Base-by-base conservation (phyloP, 805 yeast species). In the Teunomyces barrocoloradensis region DNA sequence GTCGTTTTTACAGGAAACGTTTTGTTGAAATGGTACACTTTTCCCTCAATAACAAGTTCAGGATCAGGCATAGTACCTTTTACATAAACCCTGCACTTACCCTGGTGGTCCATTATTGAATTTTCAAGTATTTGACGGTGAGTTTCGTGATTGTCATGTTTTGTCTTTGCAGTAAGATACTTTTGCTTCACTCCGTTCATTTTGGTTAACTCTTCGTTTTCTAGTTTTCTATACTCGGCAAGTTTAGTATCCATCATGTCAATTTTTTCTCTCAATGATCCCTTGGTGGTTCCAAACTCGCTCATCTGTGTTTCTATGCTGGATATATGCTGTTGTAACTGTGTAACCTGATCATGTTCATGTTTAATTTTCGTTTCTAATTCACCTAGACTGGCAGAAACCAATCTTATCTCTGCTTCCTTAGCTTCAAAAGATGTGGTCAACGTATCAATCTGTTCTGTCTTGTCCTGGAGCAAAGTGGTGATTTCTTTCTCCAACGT, bases 121-220 rank as follows among this genome's bases (percentile, higher is more conserved):
- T 79, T 78, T 57, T 80, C 82, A 34, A 81, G 58, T 7, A 69
- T 64, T 52, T 76, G 66, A 47, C 77, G 65, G 27, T 74, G 66
- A 4, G 54, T 56, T 28, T 62, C 64, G 51, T 74, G 76, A 28
- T 62, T 64, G 15, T 63, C 60, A 33, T 66, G 50, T 49, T 71
- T 74, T 3, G 50, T 55, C 15, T 50, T 39, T 12, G 38, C 36
- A 48, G 12, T 10, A 7, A 28, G 13, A 30, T 42, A 20, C 32
- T 39, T 9, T 17, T 27, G 43, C 6, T 3, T 18, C 12, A 42
- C 20, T 2, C 7, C 6, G 20, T 27, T 25, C 28, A 7, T 42
- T 15, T 32, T 13, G 7, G 43, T 15, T 11, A 27, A 20, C 18
- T 34, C 36, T 41, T 12, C 29, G 18, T 4, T 13, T 18, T 20